Base-by-base conservation (phyloP, 2,329 filamentous ascomycete genomes). In the Phaeomoniella chlamydospora region DNA sequence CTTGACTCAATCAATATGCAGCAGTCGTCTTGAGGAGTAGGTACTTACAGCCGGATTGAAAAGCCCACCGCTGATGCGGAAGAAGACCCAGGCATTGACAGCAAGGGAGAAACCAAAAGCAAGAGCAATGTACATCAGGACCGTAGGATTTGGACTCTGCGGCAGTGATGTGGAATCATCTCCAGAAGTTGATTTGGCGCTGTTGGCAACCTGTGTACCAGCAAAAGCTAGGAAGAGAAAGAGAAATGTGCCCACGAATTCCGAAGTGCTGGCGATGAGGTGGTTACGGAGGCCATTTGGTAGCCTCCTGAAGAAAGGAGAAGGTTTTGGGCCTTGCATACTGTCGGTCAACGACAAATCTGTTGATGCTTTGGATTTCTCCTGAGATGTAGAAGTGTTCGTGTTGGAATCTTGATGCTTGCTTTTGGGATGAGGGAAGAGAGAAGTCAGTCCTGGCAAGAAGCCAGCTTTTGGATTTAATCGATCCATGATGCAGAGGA, bases 81-180 rank as follows among this genome's bases (percentile, higher is more conserved):
- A 70, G 45, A 71, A 71, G 1, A 66, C 59, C 67, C 68, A 72
- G 2, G 65, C 65, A 44, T 70, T 72, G 41, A 67, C 64, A 1
- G 59, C 58, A 36, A 70, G 50, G 2, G 63, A 58, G 36, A 65
- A 61, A 2, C 59, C 63, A 41, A 67, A 67, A 4, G 48, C 51
- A 19, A 66, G 43, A 3, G 58, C 43, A 18, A 64, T 58, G 41
- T 63, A 68, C 12, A 65, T 40, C 41, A 65, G 43, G 15, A 52
- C 53, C 1, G 49, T 42, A 2, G 52, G 53, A 40, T 60, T 55
- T 0, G 56, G 54, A 33, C 47, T 43, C 36, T 43, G 40, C 17
- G 42, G 39, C n/a, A 44, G 31, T 17, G 40, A 31, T 10, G 41
- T 43, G 26, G 42, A 13, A 18, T 5, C 9, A 18, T 34, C 43